Evolutionary conservation across 176 grass and related monocot genomes (phyloP), one percentile per base, ranked within the genome.

Genomic region (Eleusine indica): DNA sequence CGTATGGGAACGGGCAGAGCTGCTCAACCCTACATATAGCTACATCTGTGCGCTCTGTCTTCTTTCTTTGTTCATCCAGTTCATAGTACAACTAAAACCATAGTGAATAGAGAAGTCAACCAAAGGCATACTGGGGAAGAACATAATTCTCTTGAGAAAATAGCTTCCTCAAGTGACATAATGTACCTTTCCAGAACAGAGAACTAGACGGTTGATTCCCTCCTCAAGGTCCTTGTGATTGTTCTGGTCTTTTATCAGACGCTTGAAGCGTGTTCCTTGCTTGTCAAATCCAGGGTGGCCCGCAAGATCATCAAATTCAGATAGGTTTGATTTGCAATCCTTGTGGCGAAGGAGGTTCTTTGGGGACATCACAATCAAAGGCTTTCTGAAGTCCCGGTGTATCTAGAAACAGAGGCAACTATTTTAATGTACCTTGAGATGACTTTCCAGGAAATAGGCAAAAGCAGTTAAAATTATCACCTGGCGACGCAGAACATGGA

Each of bases 1-100:
- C 84, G 7, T 96, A 96, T 7, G 96, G 93, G 81, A 96, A 96
- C 3, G 96, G 96, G 40, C 96, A 99, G 65, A 99, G 87, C 71
- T 99, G 96, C 75, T 99, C 96, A 25, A 99, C 91, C 88, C 93
- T 99, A 75, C 96, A 99, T 66, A 99, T 96, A 52, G 96, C 96
- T 40, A 99, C 87, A 86, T 99, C 91, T 72, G 83, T 87, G 32
- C 88, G 80, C 29, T 92, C 83, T 0, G 47, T 75, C 76, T 99
- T 94, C 75, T 67, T 99, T 74, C 96, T 87, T 87, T 88, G 86
- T 81, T 96, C 96, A 61, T 96, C 96, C 85, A 99, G 88, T 83
- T 99, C 96, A 66, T 92, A 99, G 77, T 99, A 99, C 25, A 99
- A 81, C 93, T 99, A 81, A 61, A 87, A 83, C 48, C 47, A 72